Evolutionary conservation across 441 rosid species (phyloP).

Genomic region (Erodium moschatum): DNA sequence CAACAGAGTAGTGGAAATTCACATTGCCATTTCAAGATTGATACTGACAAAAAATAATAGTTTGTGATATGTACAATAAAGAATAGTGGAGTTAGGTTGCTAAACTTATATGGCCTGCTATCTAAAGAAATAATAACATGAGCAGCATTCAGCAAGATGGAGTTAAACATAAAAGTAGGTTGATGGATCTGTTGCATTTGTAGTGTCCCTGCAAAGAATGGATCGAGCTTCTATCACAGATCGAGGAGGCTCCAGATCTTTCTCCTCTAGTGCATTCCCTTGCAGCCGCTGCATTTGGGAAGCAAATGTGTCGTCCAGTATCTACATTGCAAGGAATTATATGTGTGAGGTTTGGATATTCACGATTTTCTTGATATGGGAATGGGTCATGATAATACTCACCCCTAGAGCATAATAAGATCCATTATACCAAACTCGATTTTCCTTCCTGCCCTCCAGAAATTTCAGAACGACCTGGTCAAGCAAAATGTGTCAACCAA

Average conservation of each 20-base stretch:
- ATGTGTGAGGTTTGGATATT: neutral
- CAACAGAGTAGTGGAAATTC: neutral
- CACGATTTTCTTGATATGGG: neutral
- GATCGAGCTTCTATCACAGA: slow-evolving; percentile 91
- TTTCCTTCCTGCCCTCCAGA: slow-evolving; percentile 91
- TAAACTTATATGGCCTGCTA: neutral
- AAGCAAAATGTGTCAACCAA: slow-evolving; percentile 7
- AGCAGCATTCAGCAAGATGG: too few species aligned
- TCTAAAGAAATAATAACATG: too few species aligned
- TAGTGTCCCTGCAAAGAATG: slow-evolving; percentile 74
- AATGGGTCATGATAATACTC: slow-evolving; percentile 21
- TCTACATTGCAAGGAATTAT: slow-evolving; percentile 28
- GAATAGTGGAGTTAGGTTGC: neutral
- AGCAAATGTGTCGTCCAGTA: slow-evolving; percentile 83
- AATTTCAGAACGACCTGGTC: slow-evolving; percentile 70
- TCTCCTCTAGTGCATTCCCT: slow-evolving; percentile 78
- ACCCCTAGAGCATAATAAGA: slow-evolving; percentile 89
- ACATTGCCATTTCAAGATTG: neutral
- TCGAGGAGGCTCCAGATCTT: slow-evolving; percentile 79
- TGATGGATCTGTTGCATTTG: slow-evolving; percentile 53
- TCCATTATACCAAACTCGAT: slow-evolving; percentile 82
- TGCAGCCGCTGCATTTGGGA: slow-evolving; percentile 79
- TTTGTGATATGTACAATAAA: neutral
- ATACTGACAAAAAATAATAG: neutral
- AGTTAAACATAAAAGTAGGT: slow-evolving; percentile 62